Evolutionary conservation across 2,329 filamentous ascomycete genomes (phyloP).

Genomic region (Ascochyta koolunga): DNA sequence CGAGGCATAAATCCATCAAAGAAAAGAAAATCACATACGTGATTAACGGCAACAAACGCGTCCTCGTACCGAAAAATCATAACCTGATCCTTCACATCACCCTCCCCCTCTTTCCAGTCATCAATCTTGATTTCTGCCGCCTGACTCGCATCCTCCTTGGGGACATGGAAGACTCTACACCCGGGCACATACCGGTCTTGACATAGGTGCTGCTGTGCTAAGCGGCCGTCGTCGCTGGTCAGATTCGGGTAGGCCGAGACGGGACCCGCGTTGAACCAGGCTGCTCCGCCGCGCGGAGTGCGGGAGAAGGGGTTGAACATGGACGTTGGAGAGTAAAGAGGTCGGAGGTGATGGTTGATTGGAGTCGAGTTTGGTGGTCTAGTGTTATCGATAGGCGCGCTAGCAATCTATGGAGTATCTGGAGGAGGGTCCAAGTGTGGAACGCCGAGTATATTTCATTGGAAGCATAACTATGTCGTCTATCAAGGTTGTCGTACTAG

Average conservation of each 20-base stretch:
- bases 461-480: slow-evolving; percentile 3
- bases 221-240: slow-evolving; percentile 12
- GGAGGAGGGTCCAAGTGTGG: neutral
- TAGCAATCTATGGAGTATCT: neutral
- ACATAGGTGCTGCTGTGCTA: slow-evolving; percentile 27
- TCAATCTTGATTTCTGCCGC: slow-evolving; percentile 28
- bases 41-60: slow-evolving; percentile 71
- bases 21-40: slow-evolving; percentile 54
- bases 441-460: neutral
- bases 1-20: too few species aligned
- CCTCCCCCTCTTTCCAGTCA: slow-evolving; percentile 33
- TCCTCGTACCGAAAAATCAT: slow-evolving; percentile 69
- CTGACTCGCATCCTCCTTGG: slow-evolving; percentile 26
- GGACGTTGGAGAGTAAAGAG: neutral
- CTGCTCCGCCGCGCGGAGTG: slow-evolving; percentile 27
- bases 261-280: slow-evolving; percentile 32
- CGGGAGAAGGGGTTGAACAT: slow-evolving; percentile 30
- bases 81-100: slow-evolving; percentile 60
- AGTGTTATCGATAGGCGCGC: slow-evolving; percentile 13
- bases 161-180: slow-evolving; percentile 35
- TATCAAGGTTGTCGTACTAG: neutral
- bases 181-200: slow-evolving; percentile 20
- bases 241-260: slow-evolving; percentile 28
- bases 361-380: neutral
- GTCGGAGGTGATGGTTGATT: neutral